Evolutionary conservation across 306 rosid species (phyloP), one percentile per base, ranked within the genome.

Genomic region (Nissolia schottii): DNA sequence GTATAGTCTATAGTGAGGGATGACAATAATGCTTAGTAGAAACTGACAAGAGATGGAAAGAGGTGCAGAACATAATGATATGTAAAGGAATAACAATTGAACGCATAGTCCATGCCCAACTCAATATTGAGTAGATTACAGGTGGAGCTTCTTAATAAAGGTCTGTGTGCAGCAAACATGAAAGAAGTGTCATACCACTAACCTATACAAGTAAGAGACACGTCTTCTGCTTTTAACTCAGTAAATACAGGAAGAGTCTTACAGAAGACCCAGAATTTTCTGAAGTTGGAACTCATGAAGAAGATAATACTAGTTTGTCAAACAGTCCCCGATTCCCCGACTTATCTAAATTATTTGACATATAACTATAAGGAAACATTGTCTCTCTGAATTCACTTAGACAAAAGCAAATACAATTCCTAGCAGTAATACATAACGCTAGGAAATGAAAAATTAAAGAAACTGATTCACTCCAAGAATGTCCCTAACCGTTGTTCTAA

Each of bases 81-180:
- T 45, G 43, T 15, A 75, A 67, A 57, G 28, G 35, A 28, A 32
- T 32, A 69, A 46, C 73, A 16, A 22, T 34, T 25, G 48, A 60
- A 7, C 23, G 32, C n/a, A 59, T 34, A 13, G 25, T 15, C 49
- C 38, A 68, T 9, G 46, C 19, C 4, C 29, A 22, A 45, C 68
- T 59, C 24, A 12, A 67, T 16, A 8, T 55, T 55, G 61, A 43
- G 19, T 16, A 34, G 15, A 67, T 24, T 58, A 77, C 9, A 46
- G 59, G 64, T 34, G 14, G 45, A 35, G 57, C 48, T 25, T 59
- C 81, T 56, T 34, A 58, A 58, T 34, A 46, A 45, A 59, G 23
- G 16, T 46, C 23, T 3, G 59, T 28, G 9, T 25, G 29, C 23
- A 24, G 54, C 18, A 63, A 37, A 62, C 49, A 15, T 7, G 43